Base-by-base conservation (phyloP, 129 eudicot genomes). In the Flaveria bidentis region DNA sequence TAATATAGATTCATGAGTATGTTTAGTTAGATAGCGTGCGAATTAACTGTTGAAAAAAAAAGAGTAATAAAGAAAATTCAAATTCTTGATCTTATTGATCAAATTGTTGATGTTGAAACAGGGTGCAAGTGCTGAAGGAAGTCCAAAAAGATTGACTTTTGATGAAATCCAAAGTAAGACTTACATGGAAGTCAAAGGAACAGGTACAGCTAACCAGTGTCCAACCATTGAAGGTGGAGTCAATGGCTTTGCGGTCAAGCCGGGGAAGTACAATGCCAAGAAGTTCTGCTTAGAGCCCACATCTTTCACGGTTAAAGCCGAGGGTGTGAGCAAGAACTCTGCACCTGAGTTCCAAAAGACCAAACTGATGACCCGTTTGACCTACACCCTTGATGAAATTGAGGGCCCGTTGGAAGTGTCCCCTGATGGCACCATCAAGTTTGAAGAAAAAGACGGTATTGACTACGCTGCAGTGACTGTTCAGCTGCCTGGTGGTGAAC, bases 141-240 rank as follows among this genome's bases (percentile, higher is more conserved):
- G 53, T 22, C 95, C 98, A 9, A 90, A 90, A 79, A 64, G 98
- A 77, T 87, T 93, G 69, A 93, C 98, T 61, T 93, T 60, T 69
- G 98, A 93, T 61, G 98, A 93, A 76, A 85, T 93, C 78, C 98
- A 93, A 67, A 93, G 98, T 85, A 93, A 93, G 85, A 93, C 98
- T n/a, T 93, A 93, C 90, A 45, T 90, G 41, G 98, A 93, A 81
- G 97, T 93, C n/a, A 93, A 93, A 78, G 98, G 98, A 77, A 86
- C 97, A 6, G 98, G 98, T 11, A 93, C 97, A 8, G 98, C 98
- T 25, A 93, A 93, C 92, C 98, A 93, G 73, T 93, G 98, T 89
- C 97, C 98, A 74, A 93, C 92, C 76, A 82, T 93, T 7, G 96
- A 86, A 5, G 97, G 96, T 26, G 98, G 98, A 23, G 79, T 81